Evolutionary conservation across 1,284 basidiomycete species (phyloP), one percentile per base, ranked within the genome.

Genomic region (Cryptococcus sp.): DNA sequence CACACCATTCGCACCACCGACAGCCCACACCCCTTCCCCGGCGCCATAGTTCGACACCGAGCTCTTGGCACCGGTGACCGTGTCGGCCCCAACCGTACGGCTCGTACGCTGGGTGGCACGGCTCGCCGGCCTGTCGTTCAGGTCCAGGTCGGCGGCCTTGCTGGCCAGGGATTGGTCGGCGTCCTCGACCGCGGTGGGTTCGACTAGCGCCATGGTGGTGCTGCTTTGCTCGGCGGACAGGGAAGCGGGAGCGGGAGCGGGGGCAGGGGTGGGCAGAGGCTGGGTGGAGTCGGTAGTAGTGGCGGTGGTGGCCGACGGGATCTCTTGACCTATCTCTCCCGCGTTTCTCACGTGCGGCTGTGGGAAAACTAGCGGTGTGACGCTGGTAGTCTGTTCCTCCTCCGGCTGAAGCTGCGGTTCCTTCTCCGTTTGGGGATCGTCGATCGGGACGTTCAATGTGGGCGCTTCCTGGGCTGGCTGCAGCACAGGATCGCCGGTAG

Each of bases 91-190:
- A 8, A 45, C 48, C 21, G 50, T 58, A n/a, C 39, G 40, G 48
- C 47, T 47, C 40, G 54, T 56, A 37, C 38, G 46, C n/a, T 55
- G 57, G 42, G 57, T 59, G 23, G 53, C 53, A 7, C 57, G 52
- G 38, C 55, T 57, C 20, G 56, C 13, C 4, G 50, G 52, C 36
- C 53, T 49, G 36, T 57, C 52, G 44, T 61, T 53, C 33, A 68
- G 48, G 13, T 61, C 53, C 39, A 68, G 45, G 18, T 50, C 56
- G 33, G 61, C 46, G 15, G 63, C 52, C 51, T 61, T 60, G 42
- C 57, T 35, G 9, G 60, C 56, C 28, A 68, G 59, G 11, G 42
- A 46, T 18, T 50, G 45, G 35, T 66, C 64, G 52, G 64, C 56
- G 40, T 59, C 53, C 20, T 60, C 53, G 18, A 55, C 24, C 6